A percentile compares a stretch with the other conserved stretches of the same genome.
These are phyloP conservation scores for Erigeron canadensis DNA, from an alignment of 129 eudicot species.

Conservation along the genomic window DNA sequence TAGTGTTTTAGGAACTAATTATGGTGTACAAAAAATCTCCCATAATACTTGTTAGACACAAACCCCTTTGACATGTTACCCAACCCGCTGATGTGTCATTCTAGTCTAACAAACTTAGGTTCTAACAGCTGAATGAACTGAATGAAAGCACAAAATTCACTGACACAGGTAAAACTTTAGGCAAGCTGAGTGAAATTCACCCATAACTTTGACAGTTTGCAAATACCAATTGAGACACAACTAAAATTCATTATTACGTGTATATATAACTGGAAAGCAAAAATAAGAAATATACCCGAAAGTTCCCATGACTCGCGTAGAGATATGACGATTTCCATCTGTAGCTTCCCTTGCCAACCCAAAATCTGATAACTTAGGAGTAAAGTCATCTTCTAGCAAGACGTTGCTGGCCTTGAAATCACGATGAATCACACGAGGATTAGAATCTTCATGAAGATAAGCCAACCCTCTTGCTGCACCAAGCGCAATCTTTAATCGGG, in stretches of 20 bases:
- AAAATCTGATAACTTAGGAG: slow-evolving; percentile 90
- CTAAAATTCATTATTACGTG: not conserved
- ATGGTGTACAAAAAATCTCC: no score
- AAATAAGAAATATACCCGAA: slow-evolving; percentile 58
- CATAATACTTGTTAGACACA: no score
- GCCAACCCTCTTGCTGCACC: slow-evolving; percentile 97
- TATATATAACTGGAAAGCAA: not conserved
- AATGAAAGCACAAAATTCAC: no score
- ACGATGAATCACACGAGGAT: slow-evolving; percentile 89
- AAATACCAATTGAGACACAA: no score
- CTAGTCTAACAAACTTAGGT: no score
- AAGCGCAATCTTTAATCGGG: slow-evolving; percentile 81
- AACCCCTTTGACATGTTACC: no score
- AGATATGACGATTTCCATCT: slow-evolving; percentile 77
- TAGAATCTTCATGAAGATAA: slow-evolving; percentile 94
- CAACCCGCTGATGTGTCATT: no score
- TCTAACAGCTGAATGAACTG: no score
- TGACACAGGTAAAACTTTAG: no score
- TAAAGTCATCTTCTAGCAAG: slow-evolving; percentile 74
- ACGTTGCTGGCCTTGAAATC: slow-evolving; percentile 90
- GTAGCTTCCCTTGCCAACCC: slow-evolving; percentile 93
- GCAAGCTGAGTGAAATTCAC: no score
- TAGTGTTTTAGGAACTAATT: no score
- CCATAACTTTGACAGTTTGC: no score
- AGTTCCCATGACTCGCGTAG: slow-evolving; percentile 95